Conservation (phyloP, 768 basidiomycete genomes). For the Aureoboletus auriporus region DNA sequence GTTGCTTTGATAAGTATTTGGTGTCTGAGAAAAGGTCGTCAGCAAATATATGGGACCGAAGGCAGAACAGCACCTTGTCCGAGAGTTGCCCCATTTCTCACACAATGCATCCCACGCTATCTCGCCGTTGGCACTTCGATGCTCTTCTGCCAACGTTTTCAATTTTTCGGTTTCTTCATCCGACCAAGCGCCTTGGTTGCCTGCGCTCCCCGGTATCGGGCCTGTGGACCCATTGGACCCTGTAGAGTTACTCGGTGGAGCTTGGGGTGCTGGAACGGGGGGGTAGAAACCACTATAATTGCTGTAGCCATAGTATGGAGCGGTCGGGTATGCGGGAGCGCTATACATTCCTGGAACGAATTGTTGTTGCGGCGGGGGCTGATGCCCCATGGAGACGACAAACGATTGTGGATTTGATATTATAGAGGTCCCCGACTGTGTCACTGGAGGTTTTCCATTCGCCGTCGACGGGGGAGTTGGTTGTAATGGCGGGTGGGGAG, state of each 20-base stretch:
- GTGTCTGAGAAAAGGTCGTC: conserved; percentile 43
- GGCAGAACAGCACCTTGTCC: conserved; percentile 54
- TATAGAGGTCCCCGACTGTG: conserved; percentile 39
- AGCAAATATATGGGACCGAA: not conserved
- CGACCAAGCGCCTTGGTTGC: conserved; percentile 73
- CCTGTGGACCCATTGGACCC: conserved; percentile 19
- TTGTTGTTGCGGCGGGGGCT: conserved; percentile 46
- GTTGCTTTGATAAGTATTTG: conserved; percentile 84
- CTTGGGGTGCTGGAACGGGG: conserved; percentile 17
- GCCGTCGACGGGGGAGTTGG: conserved; percentile 36
- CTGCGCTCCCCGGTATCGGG: conserved; percentile 27
- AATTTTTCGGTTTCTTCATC: conserved; percentile 72
- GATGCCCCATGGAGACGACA: conserved; percentile 62
- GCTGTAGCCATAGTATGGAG: conserved; percentile 62
- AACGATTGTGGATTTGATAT: conserved; percentile 73
- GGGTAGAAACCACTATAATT: conserved; percentile 32
- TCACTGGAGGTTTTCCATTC: conserved; percentile 30
- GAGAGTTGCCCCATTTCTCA: conserved; percentile 65
- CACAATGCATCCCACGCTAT: conserved; percentile 82
- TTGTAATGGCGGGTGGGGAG: conserved; percentile 30
- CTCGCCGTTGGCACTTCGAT: conserved; percentile 41
- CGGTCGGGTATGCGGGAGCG: conserved; percentile 49
- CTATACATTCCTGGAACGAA: conserved; percentile 33
- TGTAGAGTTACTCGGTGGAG: conserved; percentile 25
- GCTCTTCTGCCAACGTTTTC: conserved; percentile 66